These are phyloP conservation scores for Xylaria longipes DNA, from an alignment of 495 filamentous ascomycete species.

Conservation along the genomic window DNA sequence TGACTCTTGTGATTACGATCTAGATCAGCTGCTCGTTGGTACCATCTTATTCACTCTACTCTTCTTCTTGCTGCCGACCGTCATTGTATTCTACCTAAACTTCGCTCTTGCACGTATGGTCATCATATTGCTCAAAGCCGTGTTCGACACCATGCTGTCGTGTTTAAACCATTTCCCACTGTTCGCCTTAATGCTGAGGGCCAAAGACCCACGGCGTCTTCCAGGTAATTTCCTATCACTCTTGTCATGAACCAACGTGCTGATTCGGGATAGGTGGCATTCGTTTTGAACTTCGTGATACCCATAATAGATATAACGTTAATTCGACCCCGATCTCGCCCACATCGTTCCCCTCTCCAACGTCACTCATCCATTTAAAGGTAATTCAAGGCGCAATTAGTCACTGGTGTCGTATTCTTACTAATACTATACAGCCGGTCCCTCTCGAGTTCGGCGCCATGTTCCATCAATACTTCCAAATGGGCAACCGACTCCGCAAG, in stretches of 20 bases:
- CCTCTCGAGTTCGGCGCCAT: conserved; percentile 89
- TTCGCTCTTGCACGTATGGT: conserved; percentile 94
- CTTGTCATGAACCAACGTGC: background rate
- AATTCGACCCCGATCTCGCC: conserved; percentile 34
- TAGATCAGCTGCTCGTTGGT: conserved; percentile 95
- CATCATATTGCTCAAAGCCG: conserved; percentile 90
- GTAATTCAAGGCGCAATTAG: conserved; percentile 47
- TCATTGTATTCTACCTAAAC: conserved; percentile 94
- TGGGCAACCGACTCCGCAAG: conserved; percentile 87
- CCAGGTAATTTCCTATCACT: conserved; percentile 62
- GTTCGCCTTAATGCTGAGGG: conserved; percentile 94
- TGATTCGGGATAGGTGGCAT: conserved; percentile 69
- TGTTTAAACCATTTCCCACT: conserved; percentile 98
- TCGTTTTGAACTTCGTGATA: conserved; percentile 86
- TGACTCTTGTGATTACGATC: conserved; percentile 97
- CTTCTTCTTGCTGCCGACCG: conserved; percentile 93
- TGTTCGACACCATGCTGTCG: conserved; percentile 87
- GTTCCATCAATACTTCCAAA: conserved; percentile 97
- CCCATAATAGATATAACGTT: conserved; percentile 56
- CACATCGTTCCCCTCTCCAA: conserved; percentile 47
- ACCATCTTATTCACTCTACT: conserved; percentile 96
- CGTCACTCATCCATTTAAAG: conserved; percentile 82
- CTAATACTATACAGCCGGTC: conserved; percentile 66
- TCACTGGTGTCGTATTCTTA: background rate
- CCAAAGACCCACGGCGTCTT: conserved; percentile 90